Evolutionary conservation across 805 yeast genomes (phyloP).

Genomic region (Lipomyces yamadae): DNA sequence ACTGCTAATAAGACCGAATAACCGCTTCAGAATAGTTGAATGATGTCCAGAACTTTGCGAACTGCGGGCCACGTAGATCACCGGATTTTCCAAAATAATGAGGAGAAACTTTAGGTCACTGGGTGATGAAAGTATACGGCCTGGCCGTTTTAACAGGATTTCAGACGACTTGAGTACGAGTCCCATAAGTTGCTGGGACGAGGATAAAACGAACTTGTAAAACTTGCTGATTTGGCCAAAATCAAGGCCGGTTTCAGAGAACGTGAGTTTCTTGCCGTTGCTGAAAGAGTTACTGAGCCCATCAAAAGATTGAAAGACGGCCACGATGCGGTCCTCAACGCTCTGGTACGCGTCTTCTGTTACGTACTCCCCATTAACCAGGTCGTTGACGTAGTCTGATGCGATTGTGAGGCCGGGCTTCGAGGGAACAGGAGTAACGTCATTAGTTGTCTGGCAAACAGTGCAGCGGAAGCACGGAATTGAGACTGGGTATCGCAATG

Average conservation of each 20-base stretch:
- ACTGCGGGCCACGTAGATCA: constrained; percentile 49
- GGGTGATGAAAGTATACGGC: constrained; percentile 48
- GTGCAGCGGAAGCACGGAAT: constrained; percentile 58
- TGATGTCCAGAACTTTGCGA: constrained; percentile 59
- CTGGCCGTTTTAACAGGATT: constrained; percentile 59
- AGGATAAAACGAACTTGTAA: constrained; percentile 52
- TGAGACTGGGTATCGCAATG: constrained; percentile 39
- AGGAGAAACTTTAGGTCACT: constrained; percentile 61
- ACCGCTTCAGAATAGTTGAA: constrained; percentile 57
- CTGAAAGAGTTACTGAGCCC: constrained; percentile 63
- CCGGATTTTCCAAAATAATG: constrained; percentile 72
- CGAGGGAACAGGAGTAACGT: constrained; percentile 33
- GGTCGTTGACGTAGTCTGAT: constrained; percentile 8
- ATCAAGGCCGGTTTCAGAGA: constrained; percentile 57
- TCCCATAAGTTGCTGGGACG: constrained; percentile 65
- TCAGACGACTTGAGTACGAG: constrained; percentile 59
- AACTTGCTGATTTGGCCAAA: constrained; percentile 53
- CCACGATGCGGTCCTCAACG: constrained; percentile 54
- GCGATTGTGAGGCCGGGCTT: constrained; percentile 7
- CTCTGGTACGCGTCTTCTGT: constrained; percentile 45
- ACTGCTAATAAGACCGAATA: constrained; percentile 69
- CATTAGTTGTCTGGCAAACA: constrained; percentile 52
- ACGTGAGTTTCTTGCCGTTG: constrained; percentile 47
- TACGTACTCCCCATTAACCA: constrained; percentile 44
- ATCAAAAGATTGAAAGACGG: constrained; percentile 54